Conservation (phyloP, 305 asterid genomes). For the Coffea humblotiana region DNA sequence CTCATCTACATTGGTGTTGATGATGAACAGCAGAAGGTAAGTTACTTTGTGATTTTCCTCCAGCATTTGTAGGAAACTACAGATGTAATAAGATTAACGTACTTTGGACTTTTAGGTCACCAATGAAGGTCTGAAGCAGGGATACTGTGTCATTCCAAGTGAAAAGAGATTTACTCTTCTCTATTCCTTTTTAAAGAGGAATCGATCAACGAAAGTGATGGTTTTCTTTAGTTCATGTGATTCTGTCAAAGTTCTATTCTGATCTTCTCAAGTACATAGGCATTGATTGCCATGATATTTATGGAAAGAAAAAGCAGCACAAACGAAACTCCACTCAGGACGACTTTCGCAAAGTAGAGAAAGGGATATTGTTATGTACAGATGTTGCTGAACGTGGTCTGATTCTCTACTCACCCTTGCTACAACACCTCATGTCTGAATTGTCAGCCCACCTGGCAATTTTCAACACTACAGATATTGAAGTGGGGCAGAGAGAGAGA, state of each 20-base stretch:
- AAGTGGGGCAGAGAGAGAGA: no score
- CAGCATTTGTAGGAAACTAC: not conserved
- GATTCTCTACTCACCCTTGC: no score
- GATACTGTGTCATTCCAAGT: slow-evolving; percentile 82
- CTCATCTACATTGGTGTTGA: slow-evolving; percentile 84
- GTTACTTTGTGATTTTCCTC: slow-evolving; percentile 4
- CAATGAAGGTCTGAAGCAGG: slow-evolving; percentile 93
- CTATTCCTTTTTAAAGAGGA: slow-evolving; percentile 84
- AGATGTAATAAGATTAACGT: no score
- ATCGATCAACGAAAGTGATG: slow-evolving; percentile 86
- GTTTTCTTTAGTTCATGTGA: slow-evolving; percentile 93
- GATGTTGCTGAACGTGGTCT: slow-evolving; percentile 99
- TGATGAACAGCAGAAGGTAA: slow-evolving; percentile 76
- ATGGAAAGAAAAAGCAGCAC: slow-evolving; percentile 95
- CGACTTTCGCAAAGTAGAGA: slow-evolving; percentile 75
- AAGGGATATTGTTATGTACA: slow-evolving; percentile 87
- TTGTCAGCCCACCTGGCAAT: slow-evolving; percentile 15
- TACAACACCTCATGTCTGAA: no score
- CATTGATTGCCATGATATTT: slow-evolving; percentile 70
- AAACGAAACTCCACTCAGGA: slow-evolving; percentile 76
- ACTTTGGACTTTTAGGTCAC: slow-evolving; percentile 51
- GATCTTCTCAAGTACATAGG: slow-evolving; percentile 76
- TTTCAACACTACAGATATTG: no score
- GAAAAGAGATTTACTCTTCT: slow-evolving; percentile 80
- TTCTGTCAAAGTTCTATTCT: slow-evolving; percentile 75